Conservation (phyloP, 2,329 filamentous ascomycete genomes). For the Neofusicoccum sp. region DNA sequence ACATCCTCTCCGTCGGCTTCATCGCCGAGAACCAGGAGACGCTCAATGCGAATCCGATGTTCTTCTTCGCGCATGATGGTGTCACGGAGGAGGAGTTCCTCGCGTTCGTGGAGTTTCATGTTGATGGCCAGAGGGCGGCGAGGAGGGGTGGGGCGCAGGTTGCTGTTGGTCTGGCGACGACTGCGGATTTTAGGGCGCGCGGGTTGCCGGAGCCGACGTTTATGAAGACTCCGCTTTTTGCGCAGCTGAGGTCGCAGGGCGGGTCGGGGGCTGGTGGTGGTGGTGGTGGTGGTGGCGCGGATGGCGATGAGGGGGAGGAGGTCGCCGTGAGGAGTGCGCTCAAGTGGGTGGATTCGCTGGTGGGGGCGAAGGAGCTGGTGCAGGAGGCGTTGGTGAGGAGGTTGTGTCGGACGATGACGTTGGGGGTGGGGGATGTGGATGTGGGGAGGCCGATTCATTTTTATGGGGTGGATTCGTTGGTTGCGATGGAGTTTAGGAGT, state of each 20-base stretch:
- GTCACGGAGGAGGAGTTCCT: conserved; percentile 27
- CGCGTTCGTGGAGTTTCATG: conserved; percentile 27
- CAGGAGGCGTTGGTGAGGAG: neutral
- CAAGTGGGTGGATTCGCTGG: conserved; percentile 20
- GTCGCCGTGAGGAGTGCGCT: neutral
- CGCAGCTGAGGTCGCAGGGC: conserved; percentile 21
- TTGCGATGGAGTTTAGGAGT: conserved; percentile 30
- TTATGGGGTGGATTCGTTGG: conserved; percentile 30
- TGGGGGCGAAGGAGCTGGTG: neutral
- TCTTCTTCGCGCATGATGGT: conserved; percentile 21
- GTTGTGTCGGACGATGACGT: neutral
- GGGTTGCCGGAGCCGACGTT: conserved; percentile 25
- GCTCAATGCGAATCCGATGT: neutral
- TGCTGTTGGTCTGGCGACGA: conserved; percentile 25
- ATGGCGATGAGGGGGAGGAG: conserved; percentile 1
- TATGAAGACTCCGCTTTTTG: conserved; percentile 18
- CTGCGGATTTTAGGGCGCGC: conserved; percentile 25
- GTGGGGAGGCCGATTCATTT: neutral
- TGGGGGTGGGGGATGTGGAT: conserved; percentile 1
- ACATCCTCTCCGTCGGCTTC: conserved; percentile 30
- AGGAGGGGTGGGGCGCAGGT: conserved; percentile 24
- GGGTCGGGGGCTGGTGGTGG: too few species aligned
- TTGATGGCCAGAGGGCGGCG: conserved; percentile 21
- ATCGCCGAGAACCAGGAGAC: neutral
- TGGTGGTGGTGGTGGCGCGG: neutral